Conservation (phyloP, 2,329 filamentous ascomycete species). For the Rutstroemia sp. region DNA sequence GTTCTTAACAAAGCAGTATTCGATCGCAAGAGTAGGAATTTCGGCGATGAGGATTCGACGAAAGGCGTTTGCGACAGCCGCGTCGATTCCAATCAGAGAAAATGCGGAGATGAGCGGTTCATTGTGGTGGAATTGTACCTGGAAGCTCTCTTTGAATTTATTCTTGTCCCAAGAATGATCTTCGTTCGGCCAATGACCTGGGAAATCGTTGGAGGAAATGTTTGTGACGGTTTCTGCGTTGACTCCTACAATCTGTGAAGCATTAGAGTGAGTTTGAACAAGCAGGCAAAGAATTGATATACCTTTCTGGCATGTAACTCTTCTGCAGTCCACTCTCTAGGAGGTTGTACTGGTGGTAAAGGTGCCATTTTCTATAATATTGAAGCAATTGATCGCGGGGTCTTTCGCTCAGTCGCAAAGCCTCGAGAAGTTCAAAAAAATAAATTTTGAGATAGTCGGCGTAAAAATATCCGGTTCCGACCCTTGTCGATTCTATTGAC, state of each 20-base stretch:
- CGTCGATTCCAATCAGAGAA: slow-evolving; percentile 86
- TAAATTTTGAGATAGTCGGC: slow-evolving; percentile 8
- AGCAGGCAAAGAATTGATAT: slow-evolving; percentile 10
- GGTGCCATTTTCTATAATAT: slow-evolving; percentile 4
- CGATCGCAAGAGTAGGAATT: slow-evolving; percentile 88
- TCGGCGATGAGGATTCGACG: slow-evolving; percentile 92
- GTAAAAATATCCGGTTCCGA: slow-evolving; percentile 6
- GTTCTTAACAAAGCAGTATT: slow-evolving; percentile 87
- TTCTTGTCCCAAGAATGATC: slow-evolving; percentile 73
- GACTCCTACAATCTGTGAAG: slow-evolving; percentile 68
- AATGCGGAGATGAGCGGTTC: slow-evolving; percentile 72
- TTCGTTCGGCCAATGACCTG: slow-evolving; percentile 83
- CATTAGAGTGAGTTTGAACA: slow-evolving; percentile 2
- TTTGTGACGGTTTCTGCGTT: slow-evolving; percentile 86
- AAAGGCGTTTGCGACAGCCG: slow-evolving; percentile 92
- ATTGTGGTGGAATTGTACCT: slow-evolving; percentile 79
- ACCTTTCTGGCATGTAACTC: slow-evolving; percentile 53
- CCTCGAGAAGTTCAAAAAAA: slow-evolving; percentile 4
- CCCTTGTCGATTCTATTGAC: neutral
- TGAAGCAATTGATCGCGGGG: neutral
- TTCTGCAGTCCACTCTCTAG: slow-evolving; percentile 36
- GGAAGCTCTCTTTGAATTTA: slow-evolving; percentile 62
- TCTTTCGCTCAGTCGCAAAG: slow-evolving; percentile 6
- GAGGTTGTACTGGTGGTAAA: slow-evolving; percentile 19
- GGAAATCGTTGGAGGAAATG: slow-evolving; percentile 84